Evolutionary conservation across 495 filamentous ascomycete species (phyloP).

Genomic region (Podospora sp.): DNA sequence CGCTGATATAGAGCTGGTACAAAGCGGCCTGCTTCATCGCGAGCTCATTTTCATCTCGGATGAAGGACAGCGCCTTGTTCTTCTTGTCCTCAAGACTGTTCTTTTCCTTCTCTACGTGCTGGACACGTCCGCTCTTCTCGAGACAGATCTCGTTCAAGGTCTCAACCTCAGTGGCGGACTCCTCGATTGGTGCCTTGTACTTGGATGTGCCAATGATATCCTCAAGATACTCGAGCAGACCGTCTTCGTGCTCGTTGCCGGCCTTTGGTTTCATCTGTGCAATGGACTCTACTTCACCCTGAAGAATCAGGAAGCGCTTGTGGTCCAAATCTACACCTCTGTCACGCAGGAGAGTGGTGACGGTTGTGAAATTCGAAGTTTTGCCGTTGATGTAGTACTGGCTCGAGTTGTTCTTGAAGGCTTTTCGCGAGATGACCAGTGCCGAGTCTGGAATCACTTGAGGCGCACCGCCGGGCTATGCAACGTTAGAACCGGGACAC

Average conservation of each 20-base stretch:
- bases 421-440: slow-evolving; percentile 84
- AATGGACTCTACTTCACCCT: slow-evolving; percentile 97
- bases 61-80: slow-evolving; percentile 84
- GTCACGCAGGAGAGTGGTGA: slow-evolving; percentile 85
- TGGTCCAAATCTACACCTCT: slow-evolving; percentile 94
- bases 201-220: slow-evolving; percentile 98
- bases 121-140: slow-evolving; percentile 91
- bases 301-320: slow-evolving; percentile 95
- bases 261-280: slow-evolving; percentile 99
- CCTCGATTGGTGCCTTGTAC: slow-evolving; percentile 96
- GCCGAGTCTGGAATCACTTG: slow-evolving; percentile 79
- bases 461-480: slow-evolving; percentile 64
- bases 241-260: slow-evolving; percentile 90
- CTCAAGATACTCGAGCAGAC: slow-evolving; percentile 93
- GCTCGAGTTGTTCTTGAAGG: slow-evolving; percentile 97
- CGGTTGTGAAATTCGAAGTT: slow-evolving; percentile 85
- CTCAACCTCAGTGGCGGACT: slow-evolving; percentile 85
- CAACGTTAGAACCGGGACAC: neutral
- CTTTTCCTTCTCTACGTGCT: slow-evolving; percentile 98
- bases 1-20: slow-evolving; percentile 86
- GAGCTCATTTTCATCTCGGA: slow-evolving; percentile 91
- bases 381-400: slow-evolving; percentile 94
- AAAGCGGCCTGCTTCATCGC: slow-evolving; percentile 82
- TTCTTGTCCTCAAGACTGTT: slow-evolving; percentile 92
- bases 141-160: slow-evolving; percentile 89